These are phyloP conservation scores for Aegilops sharonensis DNA, from an alignment of 176 grass and related monocot species.

Conservation along the genomic window DNA sequence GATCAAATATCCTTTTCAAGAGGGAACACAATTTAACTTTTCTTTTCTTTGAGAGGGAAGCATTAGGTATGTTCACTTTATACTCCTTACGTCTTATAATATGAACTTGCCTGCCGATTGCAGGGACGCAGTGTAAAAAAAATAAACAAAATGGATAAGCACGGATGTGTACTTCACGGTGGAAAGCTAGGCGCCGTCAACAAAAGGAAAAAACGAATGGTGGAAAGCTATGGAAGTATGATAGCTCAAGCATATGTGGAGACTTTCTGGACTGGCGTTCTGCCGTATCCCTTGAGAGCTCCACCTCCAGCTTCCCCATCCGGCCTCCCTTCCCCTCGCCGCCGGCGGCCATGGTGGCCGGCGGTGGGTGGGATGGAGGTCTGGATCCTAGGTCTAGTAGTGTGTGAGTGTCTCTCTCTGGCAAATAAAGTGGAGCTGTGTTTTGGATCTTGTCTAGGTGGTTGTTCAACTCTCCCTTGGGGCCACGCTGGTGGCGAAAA, in stretches of 20 bases:
- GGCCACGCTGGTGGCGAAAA: no score
- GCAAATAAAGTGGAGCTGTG: no score
- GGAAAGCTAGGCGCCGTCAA: slow-evolving; percentile 21
- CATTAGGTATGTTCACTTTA: slow-evolving; percentile 22
- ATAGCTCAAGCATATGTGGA: slow-evolving; percentile 25
- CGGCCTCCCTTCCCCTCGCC: no score
- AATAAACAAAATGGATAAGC: slow-evolving; percentile 27
- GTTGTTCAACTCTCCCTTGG: no score
- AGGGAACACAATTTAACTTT: background rate
- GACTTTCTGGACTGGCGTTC: background rate
- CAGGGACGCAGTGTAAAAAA: background rate
- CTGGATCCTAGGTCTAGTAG: no score
- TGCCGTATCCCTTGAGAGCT: no score
- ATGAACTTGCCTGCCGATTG: slow-evolving; percentile 2
- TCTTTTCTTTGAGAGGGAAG: background rate
- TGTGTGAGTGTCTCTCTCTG: no score
- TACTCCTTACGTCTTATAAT: slow-evolving; percentile 10
- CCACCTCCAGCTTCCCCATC: no score
- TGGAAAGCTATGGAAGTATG: slow-evolving; percentile 27
- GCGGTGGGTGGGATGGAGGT: no score
- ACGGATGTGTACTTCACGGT: slow-evolving; percentile 42
- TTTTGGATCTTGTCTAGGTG: no score
- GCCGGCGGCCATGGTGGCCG: no score
- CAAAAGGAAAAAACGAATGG: background rate
- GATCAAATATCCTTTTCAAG: background rate